phyloP scores from a whole-genome alignment of 495 filamentous ascomycete species.

The Podospora fimiseda region DNA sequence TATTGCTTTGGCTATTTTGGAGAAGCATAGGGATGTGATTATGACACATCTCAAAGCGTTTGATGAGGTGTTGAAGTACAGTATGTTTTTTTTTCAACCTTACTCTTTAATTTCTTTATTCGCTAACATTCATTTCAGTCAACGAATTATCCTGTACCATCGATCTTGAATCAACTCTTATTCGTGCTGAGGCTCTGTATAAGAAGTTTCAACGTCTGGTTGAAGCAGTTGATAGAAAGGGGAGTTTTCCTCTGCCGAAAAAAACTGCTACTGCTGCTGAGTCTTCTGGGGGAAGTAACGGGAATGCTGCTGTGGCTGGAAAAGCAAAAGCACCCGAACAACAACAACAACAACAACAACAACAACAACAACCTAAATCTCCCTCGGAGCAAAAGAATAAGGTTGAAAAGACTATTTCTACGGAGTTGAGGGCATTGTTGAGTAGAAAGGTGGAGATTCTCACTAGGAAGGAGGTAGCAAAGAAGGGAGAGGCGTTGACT shows the following conservation, averaged over 20 bases:
- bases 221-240: conserved; percentile 82
- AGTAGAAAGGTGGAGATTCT: conserved; percentile 63
- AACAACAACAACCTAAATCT: conserved; percentile 22
- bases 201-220: conserved; percentile 78
- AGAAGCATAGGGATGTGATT: conserved; percentile 89
- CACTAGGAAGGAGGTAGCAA: conserved; percentile 47
- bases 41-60: conserved; percentile 93
- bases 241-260: conserved; percentile 61
- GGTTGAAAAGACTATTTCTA: conserved; percentile 63
- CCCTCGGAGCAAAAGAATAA: conserved; percentile 25
- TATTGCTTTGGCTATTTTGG: conserved; percentile 87
- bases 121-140: conserved; percentile 43
- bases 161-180: conserved; percentile 74
- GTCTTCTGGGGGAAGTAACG: conserved; percentile 6
- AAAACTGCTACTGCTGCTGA: conserved; percentile 5
- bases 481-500: conserved; percentile 31
- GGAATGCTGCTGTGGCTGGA: conserved; percentile 11
- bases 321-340: too few species aligned
- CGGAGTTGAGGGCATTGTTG: conserved; percentile 70
- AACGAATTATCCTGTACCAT: conserved; percentile 94
- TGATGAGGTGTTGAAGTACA: conserved; percentile 95
- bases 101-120: conserved; percentile 5
- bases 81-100: conserved; percentile 44
- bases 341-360: neutral
- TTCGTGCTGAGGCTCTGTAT: conserved; percentile 84